Conservation (phyloP, 768 basidiomycete species). For the Cystofilobasidium macerans region DNA sequence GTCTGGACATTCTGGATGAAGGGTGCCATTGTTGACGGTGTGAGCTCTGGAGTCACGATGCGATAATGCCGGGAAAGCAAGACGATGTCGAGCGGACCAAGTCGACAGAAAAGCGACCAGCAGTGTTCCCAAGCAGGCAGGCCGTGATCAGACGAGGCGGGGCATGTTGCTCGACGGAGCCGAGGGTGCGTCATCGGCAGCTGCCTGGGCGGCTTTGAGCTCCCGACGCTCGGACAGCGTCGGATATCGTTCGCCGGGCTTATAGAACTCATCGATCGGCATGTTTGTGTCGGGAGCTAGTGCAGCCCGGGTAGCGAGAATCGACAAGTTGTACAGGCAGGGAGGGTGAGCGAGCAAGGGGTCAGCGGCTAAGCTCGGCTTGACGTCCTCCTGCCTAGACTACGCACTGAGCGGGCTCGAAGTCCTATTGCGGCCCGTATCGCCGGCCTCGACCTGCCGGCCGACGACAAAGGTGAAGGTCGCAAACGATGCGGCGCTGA, state of each 20-base stretch:
- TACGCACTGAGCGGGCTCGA: neutral
- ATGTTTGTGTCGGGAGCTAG: neutral
- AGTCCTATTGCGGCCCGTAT: neutral
- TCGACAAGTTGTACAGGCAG: neutral
- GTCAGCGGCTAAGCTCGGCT: neutral
- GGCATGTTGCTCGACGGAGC: no score
- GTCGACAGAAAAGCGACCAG: no score
- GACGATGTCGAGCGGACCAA: no score
- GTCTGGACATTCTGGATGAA: no score
- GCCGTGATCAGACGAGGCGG: no score
- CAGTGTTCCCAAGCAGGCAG: no score
- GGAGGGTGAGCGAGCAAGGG: neutral
- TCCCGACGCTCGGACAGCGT: neutral
- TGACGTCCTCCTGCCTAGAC: no score
- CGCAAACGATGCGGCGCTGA: neutral
- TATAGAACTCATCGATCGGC: constrained; percentile 1
- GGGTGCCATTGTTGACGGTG: no score
- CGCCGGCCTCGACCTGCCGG: neutral
- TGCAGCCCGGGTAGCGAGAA: neutral
- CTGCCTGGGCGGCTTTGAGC: neutral
- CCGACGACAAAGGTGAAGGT: neutral
- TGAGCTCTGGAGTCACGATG: no score
- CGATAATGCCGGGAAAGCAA: no score
- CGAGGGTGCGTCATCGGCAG: no score
- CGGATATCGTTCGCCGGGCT: neutral